These are phyloP conservation scores for Peronospora farinosa DNA, from an alignment of 352 stramenopile species.

Conservation along the genomic window DNA sequence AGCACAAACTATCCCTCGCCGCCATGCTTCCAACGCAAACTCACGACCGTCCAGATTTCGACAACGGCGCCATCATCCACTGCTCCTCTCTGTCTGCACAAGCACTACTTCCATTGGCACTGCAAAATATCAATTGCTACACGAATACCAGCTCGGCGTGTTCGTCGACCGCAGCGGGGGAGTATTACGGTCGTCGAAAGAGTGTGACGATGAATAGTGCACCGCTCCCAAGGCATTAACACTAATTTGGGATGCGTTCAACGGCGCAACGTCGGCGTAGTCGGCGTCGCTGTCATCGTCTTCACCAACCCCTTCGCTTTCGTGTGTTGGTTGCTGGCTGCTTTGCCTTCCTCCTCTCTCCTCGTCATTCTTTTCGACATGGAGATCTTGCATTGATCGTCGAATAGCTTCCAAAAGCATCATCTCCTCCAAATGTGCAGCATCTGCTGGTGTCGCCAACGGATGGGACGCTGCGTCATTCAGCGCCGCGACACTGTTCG, in stretches of 20 bases:
- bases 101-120: conserved; percentile 14
- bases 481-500: conserved; percentile 36
- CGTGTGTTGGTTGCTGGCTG: conserved; percentile 17
- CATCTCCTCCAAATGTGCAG: conserved; percentile 61
- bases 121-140: conserved; percentile 20
- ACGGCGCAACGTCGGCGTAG: conserved; percentile 27
- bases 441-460: conserved; percentile 44
- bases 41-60: conserved; percentile 14
- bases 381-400: conserved; percentile 65
- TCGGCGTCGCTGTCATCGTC: conserved; percentile 25
- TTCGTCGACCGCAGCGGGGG: conserved; percentile 12
- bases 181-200: conserved; percentile 15
- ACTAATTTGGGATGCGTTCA: conserved; percentile 29
- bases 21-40: conserved; percentile 20
- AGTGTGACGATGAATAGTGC: conserved; percentile 18
- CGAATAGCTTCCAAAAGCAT: conserved; percentile 82
- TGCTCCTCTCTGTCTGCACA: conserved; percentile 8
- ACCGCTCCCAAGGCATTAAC: conserved; percentile 21
- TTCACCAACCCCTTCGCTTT: conserved; percentile 16
- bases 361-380: conserved; percentile 34
- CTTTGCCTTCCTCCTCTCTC: conserved; percentile 20
- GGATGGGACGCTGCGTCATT: conserved; percentile 32
- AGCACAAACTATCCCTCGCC: conserved; percentile 9
- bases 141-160: conserved; percentile 25
- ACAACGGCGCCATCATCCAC: conserved; percentile 6